Base-by-base conservation (phyloP, 2,329 filamentous ascomycete species). In the Hymenoscyphus repandus region DNA sequence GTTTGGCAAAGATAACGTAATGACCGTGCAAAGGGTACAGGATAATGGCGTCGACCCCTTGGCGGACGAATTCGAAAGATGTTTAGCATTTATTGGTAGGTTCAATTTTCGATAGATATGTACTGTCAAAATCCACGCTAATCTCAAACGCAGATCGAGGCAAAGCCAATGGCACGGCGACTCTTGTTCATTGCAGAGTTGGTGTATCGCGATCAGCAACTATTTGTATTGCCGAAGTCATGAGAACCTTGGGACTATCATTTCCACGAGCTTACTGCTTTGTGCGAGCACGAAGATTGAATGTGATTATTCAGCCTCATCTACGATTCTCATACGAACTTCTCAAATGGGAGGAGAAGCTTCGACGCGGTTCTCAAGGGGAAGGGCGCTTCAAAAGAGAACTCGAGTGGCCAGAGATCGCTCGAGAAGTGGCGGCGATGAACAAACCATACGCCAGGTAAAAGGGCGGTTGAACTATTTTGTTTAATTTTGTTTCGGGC, bases 211-310 rank as follows among this genome's bases (percentile, higher is more conserved):
- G 93, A 46, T 96, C 90, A 56, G 93, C 93, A 11, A 99, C 92
- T 1, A 96, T 99, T 55, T 97, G 93, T 67, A 99, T 99, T 63
- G 93, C 93, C n/a, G 91, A 97, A 69, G 90, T 97, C 33, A 99
- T 99, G 93, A 83, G 85, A 33, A 77, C 85, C 22, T 70, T 90
- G 61, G 77, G 82, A 18, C 72, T 96, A 58, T 93, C 90, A 0
- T 92, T 97, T 62, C 90, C 93, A 11, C 80, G 88, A 49, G 93
- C 93, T 52, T 99, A 99, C 69, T 97, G 93, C 68, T 97, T 92
- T 68, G 93, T 99, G 34, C 85, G 93, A 31, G 93, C 93, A 17
- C 81, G 93, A 47, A 79, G 93, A 54, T 75, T 99, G 43, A 99
- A 99, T 65, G 93, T 99, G 47, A 99, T 99, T 57, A 97, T 99